Evolutionary conservation across 202 grass and related monocot genomes (phyloP).

Genomic region (Setaria viridis): DNA sequence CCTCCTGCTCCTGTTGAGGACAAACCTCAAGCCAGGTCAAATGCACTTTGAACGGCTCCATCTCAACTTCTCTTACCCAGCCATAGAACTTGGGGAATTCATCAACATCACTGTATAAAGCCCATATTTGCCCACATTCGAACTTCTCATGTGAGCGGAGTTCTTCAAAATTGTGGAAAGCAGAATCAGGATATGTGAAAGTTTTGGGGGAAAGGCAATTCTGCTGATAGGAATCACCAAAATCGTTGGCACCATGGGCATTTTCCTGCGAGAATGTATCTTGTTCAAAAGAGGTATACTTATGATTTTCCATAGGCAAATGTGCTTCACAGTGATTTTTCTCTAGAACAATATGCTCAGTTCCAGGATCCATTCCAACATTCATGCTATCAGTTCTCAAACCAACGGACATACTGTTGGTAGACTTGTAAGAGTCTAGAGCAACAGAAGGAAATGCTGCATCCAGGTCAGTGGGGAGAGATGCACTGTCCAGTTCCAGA

Average conservation of each 20-base stretch:
- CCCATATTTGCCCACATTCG: conserved; percentile 81
- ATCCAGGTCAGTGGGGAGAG: conserved; percentile 57
- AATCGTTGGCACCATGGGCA: neutral
- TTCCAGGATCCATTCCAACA: neutral
- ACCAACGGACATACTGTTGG: neutral
- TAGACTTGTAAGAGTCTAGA: conserved; percentile 39
- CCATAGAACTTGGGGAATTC: conserved; percentile 82
- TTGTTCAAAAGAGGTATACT: neutral
- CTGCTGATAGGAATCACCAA: conserved; percentile 32
- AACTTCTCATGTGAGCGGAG: conserved; percentile 52
- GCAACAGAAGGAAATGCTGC: conserved; percentile 54
- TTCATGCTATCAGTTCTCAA: neutral
- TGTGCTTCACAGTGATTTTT: neutral
- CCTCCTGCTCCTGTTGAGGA: conserved; percentile 50
- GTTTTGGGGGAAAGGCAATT: neutral
- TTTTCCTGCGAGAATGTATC: neutral
- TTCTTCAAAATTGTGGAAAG: conserved; percentile 69
- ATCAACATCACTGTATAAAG: conserved; percentile 76
- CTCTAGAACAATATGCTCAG: neutral
- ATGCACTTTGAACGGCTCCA: conserved; percentile 58
- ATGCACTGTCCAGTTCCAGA: conserved; percentile 73
- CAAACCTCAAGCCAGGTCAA: conserved; percentile 81
- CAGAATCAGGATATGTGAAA: conserved; percentile 56
- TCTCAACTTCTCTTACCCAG: conserved; percentile 72
- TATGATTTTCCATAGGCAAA: neutral